A percentile compares a stretch with the other conserved stretches of the same genome.
These are phyloP conservation scores for Trichomonas gallinae DNA, from an alignment of 208 protist genomes.

Conservation along the genomic window DNA sequence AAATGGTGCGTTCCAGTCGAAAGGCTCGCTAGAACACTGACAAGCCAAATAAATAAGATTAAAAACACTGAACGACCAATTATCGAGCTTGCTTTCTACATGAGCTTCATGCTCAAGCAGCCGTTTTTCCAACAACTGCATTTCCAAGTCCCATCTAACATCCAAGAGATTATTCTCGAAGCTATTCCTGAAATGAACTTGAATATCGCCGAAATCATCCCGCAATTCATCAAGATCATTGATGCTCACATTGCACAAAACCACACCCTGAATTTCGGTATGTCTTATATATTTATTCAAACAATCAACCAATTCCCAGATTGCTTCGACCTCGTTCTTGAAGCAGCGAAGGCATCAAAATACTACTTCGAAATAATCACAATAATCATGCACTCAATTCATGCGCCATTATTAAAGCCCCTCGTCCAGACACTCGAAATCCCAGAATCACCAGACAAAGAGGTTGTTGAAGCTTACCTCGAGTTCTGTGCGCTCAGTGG, in stretches of 20 bases:
- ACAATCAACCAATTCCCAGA: background rate
- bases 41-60: background rate
- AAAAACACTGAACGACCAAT: background rate
- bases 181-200: background rate
- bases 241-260: background rate
- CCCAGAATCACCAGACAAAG: background rate
- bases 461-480: background rate
- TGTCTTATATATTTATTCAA: background rate
- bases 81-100: background rate
- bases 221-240: background rate
- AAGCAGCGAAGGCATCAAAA: background rate
- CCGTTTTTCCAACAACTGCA: background rate
- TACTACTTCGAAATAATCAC: background rate
- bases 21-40: background rate
- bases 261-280: background rate
- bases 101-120: background rate
- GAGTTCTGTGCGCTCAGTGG: background rate
- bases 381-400: background rate
- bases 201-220: background rate
- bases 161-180: background rate
- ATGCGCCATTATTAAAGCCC: background rate
- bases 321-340: background rate
- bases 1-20: background rate
- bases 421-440: background rate
- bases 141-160: background rate